Conservation (phyloP, 768 basidiomycete species). For the Podaxis sp. region DNA sequence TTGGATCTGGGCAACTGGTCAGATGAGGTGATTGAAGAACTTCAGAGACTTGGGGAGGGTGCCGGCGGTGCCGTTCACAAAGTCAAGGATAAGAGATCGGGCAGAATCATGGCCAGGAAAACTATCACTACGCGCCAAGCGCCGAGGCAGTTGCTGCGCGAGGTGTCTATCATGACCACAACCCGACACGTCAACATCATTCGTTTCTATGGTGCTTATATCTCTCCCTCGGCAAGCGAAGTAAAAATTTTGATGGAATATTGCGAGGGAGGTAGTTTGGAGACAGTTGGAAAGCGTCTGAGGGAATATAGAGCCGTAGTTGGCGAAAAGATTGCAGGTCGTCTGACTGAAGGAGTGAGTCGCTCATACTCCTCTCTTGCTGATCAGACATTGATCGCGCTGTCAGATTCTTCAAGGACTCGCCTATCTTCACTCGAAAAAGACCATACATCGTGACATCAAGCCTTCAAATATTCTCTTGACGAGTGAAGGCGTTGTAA, state of each 20-base stretch:
- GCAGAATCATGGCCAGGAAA: slow-evolving; percentile 88
- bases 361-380: slow-evolving; percentile 8
- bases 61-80: slow-evolving; percentile 96
- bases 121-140: slow-evolving; percentile 90
- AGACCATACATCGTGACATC: slow-evolving; percentile 95
- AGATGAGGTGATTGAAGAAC: slow-evolving; percentile 74
- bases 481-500: slow-evolving; percentile 85
- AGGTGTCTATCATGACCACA: slow-evolving; percentile 85
- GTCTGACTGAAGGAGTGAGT: slow-evolving; percentile 89
- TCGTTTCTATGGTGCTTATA: slow-evolving; percentile 89
- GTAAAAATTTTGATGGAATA: slow-evolving; percentile 96
- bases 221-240: slow-evolving; percentile 83
- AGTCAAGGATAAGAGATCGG: slow-evolving; percentile 81
- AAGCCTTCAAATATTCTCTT: slow-evolving; percentile 93
- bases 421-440: slow-evolving; percentile 85
- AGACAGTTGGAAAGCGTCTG: slow-evolving; percentile 84
- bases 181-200: slow-evolving; percentile 88
- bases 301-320: slow-evolving; percentile 76
- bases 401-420: slow-evolving; percentile 85
- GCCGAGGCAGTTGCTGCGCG: slow-evolving; percentile 90
- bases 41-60: slow-evolving; percentile 85
- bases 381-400: slow-evolving; percentile 17
- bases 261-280: slow-evolving; percentile 86
- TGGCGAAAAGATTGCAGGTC: slow-evolving; percentile 86
- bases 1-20: slow-evolving; percentile 48